Evolutionary conservation across 1,139 yeast genomes (phyloP), one percentile per base, ranked within the genome.

Genomic region (Geotrichum fermentans): DNA sequence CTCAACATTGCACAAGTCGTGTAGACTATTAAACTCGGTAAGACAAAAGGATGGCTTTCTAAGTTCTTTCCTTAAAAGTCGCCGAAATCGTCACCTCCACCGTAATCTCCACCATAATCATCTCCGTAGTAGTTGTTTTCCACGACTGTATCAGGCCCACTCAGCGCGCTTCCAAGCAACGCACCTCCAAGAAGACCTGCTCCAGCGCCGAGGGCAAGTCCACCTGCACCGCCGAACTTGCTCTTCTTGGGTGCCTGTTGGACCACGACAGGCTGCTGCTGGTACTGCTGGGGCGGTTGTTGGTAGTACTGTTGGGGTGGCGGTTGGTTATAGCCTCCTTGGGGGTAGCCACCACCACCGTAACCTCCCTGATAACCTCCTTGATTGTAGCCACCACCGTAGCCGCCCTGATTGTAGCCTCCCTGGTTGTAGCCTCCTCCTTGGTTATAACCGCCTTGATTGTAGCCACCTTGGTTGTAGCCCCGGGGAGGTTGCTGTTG

Each of bases 101-200:
- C 56, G 30, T 53, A 54, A 20, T 51, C 55, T 26, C 47, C 50
- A 21, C 52, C 58, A 40, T 24, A 30, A 43, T 55, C 57, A 43
- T 55, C 59, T 30, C 54, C 56, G 44, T 58, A 61, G 55, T 67
- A 57, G 55, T 65, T 63, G 55, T 66, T 62, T 48, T 63, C 65
- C 14, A 20, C 32, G 21, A n/a, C 16, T 3, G 58, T 57, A 47
- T 45, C 55, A 37, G 45, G 50, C 32, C 51, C 53, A 22, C 57
- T 61, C 53, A 78, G 57, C 39, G 74, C 74, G 24, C 69, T 68
- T n/a, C 75, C 77, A 30, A 82, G 61, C 53, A 83, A 64, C 72
- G 80, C 69, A 53, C 94, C 95, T 51, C 94, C 95, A 5, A 85
- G 66, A 50, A 85, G 62, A 67, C 95, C 95, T 28, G 84, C 92